Conservation (phyloP, 2,329 filamentous ascomycete genomes). For the Trichoderma aggressivum region DNA sequence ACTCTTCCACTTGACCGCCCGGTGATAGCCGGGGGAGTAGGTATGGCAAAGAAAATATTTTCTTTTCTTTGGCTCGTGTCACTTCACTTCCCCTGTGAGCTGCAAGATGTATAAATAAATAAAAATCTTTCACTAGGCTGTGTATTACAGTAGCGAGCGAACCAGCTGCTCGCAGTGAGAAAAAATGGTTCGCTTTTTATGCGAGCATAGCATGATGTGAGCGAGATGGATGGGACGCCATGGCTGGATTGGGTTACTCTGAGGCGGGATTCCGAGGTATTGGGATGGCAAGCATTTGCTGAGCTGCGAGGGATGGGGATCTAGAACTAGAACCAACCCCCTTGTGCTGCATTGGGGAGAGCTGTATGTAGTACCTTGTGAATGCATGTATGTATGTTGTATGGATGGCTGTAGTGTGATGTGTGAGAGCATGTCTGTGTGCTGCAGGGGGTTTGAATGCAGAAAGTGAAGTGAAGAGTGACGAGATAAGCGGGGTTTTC, state of each 20-base stretch:
- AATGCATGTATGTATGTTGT: background rate
- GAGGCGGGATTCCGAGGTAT: background rate
- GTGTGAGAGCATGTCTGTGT: background rate
- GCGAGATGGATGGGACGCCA: background rate
- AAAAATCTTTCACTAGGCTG: background rate
- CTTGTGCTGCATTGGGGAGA: background rate
- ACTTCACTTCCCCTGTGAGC: background rate
- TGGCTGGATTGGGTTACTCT: background rate
- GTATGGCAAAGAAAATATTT: background rate
- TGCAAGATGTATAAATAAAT: too few species aligned
- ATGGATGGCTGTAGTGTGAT: background rate
- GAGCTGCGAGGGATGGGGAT: background rate
- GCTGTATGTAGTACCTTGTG: background rate
- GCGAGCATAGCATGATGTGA: constrained; percentile 16
- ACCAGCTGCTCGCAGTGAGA: background rate
- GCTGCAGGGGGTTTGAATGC: background rate
- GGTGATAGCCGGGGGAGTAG: background rate
- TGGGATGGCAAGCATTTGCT: background rate
- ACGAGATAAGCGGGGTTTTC: background rate
- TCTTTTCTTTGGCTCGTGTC: background rate
- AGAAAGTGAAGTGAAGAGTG: background rate
- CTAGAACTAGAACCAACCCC: too few species aligned
- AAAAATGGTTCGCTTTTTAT: constrained; percentile 7
- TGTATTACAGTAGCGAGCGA: background rate
- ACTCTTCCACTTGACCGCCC: constrained; percentile 10